These are phyloP conservation scores for Amyloporia xantha DNA, from an alignment of 768 basidiomycete genomes.

Conservation along the genomic window DNA sequence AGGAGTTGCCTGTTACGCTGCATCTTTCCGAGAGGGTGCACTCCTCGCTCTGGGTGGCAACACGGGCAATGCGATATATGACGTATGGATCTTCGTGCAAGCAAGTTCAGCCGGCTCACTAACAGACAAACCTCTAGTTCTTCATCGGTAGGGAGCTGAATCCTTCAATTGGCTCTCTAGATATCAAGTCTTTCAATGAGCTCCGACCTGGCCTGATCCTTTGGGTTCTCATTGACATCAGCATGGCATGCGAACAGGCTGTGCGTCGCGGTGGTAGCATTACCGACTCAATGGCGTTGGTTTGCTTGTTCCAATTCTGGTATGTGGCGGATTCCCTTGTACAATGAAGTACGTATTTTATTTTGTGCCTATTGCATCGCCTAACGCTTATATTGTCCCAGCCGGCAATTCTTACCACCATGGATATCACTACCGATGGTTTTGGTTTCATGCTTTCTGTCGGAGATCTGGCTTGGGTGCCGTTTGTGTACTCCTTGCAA, in stretches of 20 bases:
- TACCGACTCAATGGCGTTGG: constrained; percentile 91
- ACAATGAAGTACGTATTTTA: constrained; percentile 67
- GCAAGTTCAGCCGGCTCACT: not conserved
- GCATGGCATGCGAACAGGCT: constrained; percentile 88
- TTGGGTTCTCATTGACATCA: constrained; percentile 87
- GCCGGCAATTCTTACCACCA: constrained; percentile 87
- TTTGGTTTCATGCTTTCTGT: constrained; percentile 98
- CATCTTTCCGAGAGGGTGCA: constrained; percentile 61
- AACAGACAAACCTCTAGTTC: constrained; percentile 51
- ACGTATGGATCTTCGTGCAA: constrained; percentile 48
- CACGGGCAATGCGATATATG: constrained; percentile 79
- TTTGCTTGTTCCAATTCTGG: constrained; percentile 76
- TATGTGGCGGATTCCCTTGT: constrained; percentile 85
- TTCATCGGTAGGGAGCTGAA: constrained; percentile 95
- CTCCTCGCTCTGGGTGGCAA: constrained; percentile 93
- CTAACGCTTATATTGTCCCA: constrained; percentile 24
- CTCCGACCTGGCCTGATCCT: constrained; percentile 86
- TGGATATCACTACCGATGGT: constrained; percentile 97
- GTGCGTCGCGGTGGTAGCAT: constrained; percentile 62
- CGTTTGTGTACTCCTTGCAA: constrained; percentile 90
- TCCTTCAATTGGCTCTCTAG: constrained; percentile 73
- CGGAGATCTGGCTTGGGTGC: constrained; percentile 91
- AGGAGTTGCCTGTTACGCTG: constrained; percentile 59
- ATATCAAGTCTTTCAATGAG: constrained; percentile 74
- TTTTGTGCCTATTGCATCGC: not conserved